Conservation (phyloP, 1,284 basidiomycete genomes). For the Ustilago loliicola region DNA sequence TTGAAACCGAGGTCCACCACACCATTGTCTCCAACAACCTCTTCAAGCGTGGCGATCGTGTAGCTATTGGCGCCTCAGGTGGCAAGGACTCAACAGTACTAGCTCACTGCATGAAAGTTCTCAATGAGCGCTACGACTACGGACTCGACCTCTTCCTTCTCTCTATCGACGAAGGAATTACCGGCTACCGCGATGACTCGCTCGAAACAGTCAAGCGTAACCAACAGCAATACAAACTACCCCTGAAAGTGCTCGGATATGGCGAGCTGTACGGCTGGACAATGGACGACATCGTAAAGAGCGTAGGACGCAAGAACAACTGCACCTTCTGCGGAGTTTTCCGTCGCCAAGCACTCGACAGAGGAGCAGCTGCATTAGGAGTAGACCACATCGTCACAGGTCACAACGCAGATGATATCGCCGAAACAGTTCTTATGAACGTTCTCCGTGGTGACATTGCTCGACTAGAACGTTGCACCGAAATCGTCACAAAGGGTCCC, state of each 20-base stretch:
- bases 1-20: slow-evolving; percentile 97
- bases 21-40: slow-evolving; percentile 81
- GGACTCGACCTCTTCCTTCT: slow-evolving; percentile 91
- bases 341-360: slow-evolving; percentile 91
- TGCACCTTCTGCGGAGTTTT: slow-evolving; percentile 99
- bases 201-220: slow-evolving; percentile 99
- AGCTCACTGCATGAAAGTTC: slow-evolving; percentile 93
- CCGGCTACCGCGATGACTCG: slow-evolving; percentile 96
- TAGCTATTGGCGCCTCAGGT: slow-evolving; percentile 97
- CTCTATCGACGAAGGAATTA: slow-evolving; percentile 98
- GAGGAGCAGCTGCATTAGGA: slow-evolving; percentile 87
- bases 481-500: slow-evolving; percentile 77
- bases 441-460: slow-evolving; percentile 98
- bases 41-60: slow-evolving; percentile 90
- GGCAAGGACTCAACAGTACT: slow-evolving; percentile 99
- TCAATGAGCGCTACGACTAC: slow-evolving; percentile 94
- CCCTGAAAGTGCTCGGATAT: slow-evolving; percentile 95
- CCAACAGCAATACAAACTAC: slow-evolving; percentile 92
- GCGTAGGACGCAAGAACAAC: slow-evolving; percentile 97
- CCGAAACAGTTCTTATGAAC: slow-evolving; percentile 99
- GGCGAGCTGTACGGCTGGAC: slow-evolving; percentile 99
- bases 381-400: slow-evolving; percentile 99
- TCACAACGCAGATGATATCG: slow-evolving; percentile 98
- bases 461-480: slow-evolving; percentile 90
- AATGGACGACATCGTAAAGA: slow-evolving; percentile 94